Evolutionary conservation across 495 filamentous ascomycete genomes (phyloP).

Genomic region (Penicillium paradoxum): DNA sequence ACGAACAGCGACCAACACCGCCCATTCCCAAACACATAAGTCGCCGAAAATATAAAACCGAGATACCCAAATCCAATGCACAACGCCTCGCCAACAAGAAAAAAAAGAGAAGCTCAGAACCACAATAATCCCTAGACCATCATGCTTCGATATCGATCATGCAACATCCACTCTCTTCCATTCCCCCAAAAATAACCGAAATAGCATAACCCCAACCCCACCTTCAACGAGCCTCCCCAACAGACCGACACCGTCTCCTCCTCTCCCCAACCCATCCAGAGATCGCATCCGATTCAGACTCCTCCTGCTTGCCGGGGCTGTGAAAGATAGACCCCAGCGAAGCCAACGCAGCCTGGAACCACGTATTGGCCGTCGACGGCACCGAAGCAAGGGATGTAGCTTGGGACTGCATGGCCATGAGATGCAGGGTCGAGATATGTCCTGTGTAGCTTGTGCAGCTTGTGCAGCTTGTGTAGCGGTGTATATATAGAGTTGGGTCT

Average conservation of each 20-base stretch:
- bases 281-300: slow-evolving; percentile 21
- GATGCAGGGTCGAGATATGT: not conserved
- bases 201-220: not conserved
- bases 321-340: slow-evolving; percentile 14
- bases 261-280: slow-evolving; percentile 22
- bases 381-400: not conserved
- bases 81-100: not conserved
- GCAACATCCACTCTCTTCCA: too few species aligned
- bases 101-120: not conserved
- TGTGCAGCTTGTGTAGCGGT: too few species aligned
- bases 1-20: not conserved
- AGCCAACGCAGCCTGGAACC: slow-evolving; percentile 8
- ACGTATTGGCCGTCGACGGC: not conserved
- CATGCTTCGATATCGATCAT: too few species aligned
- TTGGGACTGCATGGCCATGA: not conserved
- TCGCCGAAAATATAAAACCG: not conserved
- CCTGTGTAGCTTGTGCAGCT: too few species aligned
- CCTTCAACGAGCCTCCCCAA: slow-evolving; percentile 20
- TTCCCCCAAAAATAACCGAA: too few species aligned
- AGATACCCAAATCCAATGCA: not conserved
- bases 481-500: too few species aligned
- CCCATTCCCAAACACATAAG: not conserved
- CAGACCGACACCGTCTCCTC: slow-evolving; percentile 19
- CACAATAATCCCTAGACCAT: too few species aligned
- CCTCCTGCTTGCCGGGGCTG: not conserved